Conservation (phyloP, 257 asterid species). For the Solanum pimpinellifolium region DNA sequence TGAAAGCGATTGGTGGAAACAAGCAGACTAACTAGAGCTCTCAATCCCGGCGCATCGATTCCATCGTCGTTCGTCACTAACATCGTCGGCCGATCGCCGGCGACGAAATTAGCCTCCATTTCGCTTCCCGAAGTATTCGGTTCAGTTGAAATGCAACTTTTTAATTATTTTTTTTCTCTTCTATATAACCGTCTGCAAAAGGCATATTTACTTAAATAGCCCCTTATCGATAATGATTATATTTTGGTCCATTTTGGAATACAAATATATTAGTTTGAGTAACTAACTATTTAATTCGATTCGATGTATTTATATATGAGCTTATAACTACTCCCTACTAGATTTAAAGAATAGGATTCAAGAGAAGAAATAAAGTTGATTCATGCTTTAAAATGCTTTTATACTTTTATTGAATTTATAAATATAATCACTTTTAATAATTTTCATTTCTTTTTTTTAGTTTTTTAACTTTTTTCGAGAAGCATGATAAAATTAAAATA, state of each 20-base stretch:
- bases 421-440: background rate
- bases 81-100: conserved; percentile 50
- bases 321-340: background rate
- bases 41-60: conserved; percentile 71
- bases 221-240: background rate
- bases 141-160: background rate
- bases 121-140: background rate
- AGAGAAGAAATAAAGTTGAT: background rate
- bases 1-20: conserved; percentile 56
- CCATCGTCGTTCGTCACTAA: conserved; percentile 96
- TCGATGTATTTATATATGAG: too few relatives aligned
- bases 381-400: rapidly evolving
- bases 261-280: too few relatives aligned
- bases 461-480: too few relatives aligned
- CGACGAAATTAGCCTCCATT: conserved; percentile 19
- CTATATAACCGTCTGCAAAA: background rate
- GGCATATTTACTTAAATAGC: background rate
- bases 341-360: too few relatives aligned
- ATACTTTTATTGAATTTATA: background rate
- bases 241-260: background rate
- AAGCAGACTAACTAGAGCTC: conserved; percentile 61
- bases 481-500: background rate
- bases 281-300: too few relatives aligned
- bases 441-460: rapidly evolving
- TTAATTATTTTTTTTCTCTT: too few relatives aligned